Evolutionary conservation across 805 yeast genomes (phyloP).

Genomic region (Barnettozyma wickerhamii): DNA sequence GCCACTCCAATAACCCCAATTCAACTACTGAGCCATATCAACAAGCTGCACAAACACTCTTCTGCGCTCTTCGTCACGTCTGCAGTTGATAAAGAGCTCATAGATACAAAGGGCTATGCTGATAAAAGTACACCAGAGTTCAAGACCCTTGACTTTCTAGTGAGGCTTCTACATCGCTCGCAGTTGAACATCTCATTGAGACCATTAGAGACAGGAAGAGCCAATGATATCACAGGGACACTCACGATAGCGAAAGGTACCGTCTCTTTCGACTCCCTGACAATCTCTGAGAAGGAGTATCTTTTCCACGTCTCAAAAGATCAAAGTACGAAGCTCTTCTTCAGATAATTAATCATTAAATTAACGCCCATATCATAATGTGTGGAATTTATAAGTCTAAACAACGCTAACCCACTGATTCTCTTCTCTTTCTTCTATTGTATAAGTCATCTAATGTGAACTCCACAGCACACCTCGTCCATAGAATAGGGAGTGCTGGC

Average conservation of each 20-base stretch:
- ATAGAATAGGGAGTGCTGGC: constrained; percentile 81
- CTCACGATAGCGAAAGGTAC: constrained; percentile 55
- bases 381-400: not conserved
- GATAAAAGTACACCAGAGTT: constrained; percentile 31
- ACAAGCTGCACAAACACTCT: constrained; percentile 31
- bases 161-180: constrained; percentile 46
- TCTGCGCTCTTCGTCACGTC: constrained; percentile 34
- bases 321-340: constrained; percentile 34
- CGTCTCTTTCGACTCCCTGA: constrained; percentile 14
- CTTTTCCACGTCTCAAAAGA: constrained; percentile 58
- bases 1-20: constrained; percentile 36
- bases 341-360: constrained; percentile 26
- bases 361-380: not conserved
- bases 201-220: constrained; percentile 76
- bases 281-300: constrained; percentile 57
- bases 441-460: constrained; percentile 78
- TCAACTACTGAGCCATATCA: constrained; percentile 32
- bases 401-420: not conserved
- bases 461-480: constrained; percentile 88
- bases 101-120: constrained; percentile 24
- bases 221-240: constrained; percentile 77
- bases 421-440: constrained; percentile 28
- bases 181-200: constrained; percentile 49
- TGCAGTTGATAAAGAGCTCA: constrained; percentile 36
- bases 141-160: constrained; percentile 43